phyloP scores from a whole-genome alignment of 208 protist species.

The Crithidia thermophila region DNA sequence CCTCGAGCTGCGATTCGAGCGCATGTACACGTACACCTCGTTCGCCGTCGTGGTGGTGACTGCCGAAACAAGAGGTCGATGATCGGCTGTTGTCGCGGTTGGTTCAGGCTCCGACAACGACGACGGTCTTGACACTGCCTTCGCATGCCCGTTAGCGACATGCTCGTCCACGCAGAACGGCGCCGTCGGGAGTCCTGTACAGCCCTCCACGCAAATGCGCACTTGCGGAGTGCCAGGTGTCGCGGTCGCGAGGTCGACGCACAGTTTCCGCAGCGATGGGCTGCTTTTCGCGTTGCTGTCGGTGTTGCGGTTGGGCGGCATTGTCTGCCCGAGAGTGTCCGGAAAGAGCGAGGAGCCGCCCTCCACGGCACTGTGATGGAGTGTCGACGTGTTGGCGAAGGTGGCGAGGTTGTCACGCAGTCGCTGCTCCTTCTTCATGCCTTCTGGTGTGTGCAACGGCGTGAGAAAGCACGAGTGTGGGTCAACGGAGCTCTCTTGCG shows the following conservation, averaged over 20 bases:
- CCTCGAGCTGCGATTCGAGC: not conserved
- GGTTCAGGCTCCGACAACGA: no score
- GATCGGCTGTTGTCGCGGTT: no score
- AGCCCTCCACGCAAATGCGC: slow-evolving; percentile 8
- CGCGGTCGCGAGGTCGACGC: no score
- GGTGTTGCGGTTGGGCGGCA: slow-evolving; percentile 5
- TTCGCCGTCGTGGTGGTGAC: not conserved
- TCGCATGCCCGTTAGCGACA: not conserved
- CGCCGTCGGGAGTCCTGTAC: slow-evolving; percentile 1
- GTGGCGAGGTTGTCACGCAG: not conserved
- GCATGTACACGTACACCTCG: slow-evolving; percentile 16
- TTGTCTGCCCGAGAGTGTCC: slow-evolving; percentile 4
- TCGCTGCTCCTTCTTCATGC: no score
- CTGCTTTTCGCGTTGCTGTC: not conserved
- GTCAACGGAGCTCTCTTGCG: no score
- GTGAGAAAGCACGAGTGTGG: not conserved
- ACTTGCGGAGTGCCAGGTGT: no score
- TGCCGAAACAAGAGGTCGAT: no score
- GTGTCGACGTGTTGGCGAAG: not conserved
- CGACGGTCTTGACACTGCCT: not conserved
- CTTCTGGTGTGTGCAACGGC: not conserved
- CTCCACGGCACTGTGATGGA: not conserved
- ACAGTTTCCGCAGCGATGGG: not conserved
- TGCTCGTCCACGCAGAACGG: not conserved
- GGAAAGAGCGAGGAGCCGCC: not conserved